Conservation (phyloP, 345 rosid species). For the Trapa incisa region DNA sequence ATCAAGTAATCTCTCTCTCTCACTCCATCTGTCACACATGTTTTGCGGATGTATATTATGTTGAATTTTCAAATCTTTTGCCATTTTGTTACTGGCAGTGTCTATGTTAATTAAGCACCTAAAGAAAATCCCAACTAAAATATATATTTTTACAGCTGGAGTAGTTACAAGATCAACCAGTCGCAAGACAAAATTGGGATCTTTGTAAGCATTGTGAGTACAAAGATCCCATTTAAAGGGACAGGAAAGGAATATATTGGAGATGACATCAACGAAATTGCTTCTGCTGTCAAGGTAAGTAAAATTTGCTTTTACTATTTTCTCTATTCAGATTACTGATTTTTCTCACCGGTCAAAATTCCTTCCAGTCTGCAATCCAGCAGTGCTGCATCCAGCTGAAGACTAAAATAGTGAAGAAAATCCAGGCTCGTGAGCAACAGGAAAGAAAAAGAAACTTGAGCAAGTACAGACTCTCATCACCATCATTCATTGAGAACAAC, state of each 20-base stretch:
- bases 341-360: conserved; percentile 11
- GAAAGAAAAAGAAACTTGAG: conserved; percentile 77
- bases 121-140: background rate
- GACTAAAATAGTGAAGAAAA: conserved; percentile 62
- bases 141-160: conserved; percentile 47
- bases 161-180: conserved; percentile 84
- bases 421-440: conserved; percentile 89
- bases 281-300: conserved; percentile 77
- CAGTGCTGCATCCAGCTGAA: conserved; percentile 95
- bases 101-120: background rate
- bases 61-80: background rate
- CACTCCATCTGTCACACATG: background rate
- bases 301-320: background rate
- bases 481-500: background rate
- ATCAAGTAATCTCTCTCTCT: conserved; percentile 40
- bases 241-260: conserved; percentile 96
- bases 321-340: background rate
- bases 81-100: background rate
- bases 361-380: conserved; percentile 64
- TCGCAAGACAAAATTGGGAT: conserved; percentile 80
- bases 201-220: conserved; percentile 86
- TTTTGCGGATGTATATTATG: background rate
- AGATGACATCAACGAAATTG: conserved; percentile 87
- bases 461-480: conserved; percentile 31
- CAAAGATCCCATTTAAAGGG: conserved; percentile 94